Evolutionary conservation across 148 eudicot genomes (phyloP), one percentile per base, ranked within the genome.

Genomic region (Euryodendron excelsum): DNA sequence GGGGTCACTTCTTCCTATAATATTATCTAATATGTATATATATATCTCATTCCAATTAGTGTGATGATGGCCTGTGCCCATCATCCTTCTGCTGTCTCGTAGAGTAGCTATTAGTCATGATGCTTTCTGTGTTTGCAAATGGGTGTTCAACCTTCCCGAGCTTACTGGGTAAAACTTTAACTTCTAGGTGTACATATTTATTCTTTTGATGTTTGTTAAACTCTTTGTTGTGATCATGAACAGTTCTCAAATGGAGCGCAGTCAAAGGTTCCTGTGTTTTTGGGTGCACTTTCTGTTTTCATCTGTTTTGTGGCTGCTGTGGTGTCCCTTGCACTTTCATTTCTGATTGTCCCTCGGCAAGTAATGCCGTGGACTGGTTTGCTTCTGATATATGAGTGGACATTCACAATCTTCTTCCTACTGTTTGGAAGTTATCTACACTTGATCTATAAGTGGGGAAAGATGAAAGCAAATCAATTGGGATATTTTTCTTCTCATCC

Each of bases 311-410:
- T 88, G 78, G 87, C 97, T 76, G 90, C 83, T 52, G 50, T 90
- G 68, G 71, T 87, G 31, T 88, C 99, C 58, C 93, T 93, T 73
- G 86, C 82, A 76, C 73, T 96, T 62, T 85, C 93, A 55, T 75
- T 96, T 74, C 59, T 86, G 50, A 81, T 96, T 73, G 92, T 96
- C 70, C 99, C 99, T 70, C 86, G 91, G 33, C 99, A 96, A 92
- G 93, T 93, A 75, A 85, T 84, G 83, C 99, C 99, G 33, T 96
- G 99, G 98, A 96, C 98, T 41, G 99, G 99, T 52, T 76, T 96
- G 80, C 81, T 93, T 64, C 89, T 96, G 72, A 89, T 88, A 90
- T 96, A 91, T 28, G 98, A 96, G 79, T 93, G 97, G 99, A 90
- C 97, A 55, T 96, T 91, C 85, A 87, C 90, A 45, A 72, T 88